A percentile compares a stretch with the other conserved stretches of the same genome.
phyloP scores from a whole-genome alignment of 164 flowering plant species.

The Chloranthus sessilifolius region DNA sequence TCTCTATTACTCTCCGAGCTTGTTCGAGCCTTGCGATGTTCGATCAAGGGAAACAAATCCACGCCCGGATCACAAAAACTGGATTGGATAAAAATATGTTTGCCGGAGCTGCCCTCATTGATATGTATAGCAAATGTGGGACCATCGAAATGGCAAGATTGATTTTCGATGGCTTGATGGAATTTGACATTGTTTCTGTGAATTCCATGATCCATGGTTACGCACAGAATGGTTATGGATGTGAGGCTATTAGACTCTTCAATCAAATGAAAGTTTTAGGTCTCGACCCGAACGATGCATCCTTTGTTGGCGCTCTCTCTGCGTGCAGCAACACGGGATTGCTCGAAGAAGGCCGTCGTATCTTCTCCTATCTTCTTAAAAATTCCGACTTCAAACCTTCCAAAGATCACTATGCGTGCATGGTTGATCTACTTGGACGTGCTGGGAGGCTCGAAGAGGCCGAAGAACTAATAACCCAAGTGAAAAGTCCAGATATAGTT shows the following conservation, averaged over 20 bases:
- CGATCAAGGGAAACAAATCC: slow-evolving; percentile 40
- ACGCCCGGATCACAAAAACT: slow-evolving; percentile 25
- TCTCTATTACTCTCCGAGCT: slow-evolving; percentile 39
- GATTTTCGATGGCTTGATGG: slow-evolving; percentile 28
- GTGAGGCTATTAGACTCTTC: slow-evolving; percentile 37
- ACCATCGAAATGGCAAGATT: slow-evolving; percentile 28
- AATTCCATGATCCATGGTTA: slow-evolving; percentile 46
- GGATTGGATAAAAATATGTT: slow-evolving; percentile 28
- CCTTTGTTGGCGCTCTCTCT: slow-evolving; percentile 33
- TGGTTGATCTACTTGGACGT: slow-evolving; percentile 52
- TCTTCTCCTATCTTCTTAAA: slow-evolving; percentile 28
- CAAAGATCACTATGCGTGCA: slow-evolving; percentile 43
- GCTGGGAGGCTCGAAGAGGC: slow-evolving; percentile 48
- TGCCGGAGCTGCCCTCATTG: slow-evolving; percentile 36
- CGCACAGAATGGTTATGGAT: slow-evolving; percentile 40
- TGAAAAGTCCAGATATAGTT: slow-evolving; percentile 36
- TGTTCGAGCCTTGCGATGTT: slow-evolving; percentile 47
- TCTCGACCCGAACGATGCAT: slow-evolving; percentile 29
- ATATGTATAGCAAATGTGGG: slow-evolving; percentile 52
- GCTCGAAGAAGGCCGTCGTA: slow-evolving; percentile 38
- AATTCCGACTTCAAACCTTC: slow-evolving; percentile 17
- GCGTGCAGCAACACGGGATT: slow-evolving; percentile 51
- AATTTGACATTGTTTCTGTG: slow-evolving; percentile 27
- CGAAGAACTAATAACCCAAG: slow-evolving; percentile 28
- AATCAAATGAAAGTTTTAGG: slow-evolving; percentile 27